Evolutionary conservation across 352 stramenopile species (phyloP), one percentile per base, ranked within the genome.

Genomic region (Phytopythium ostracodes): DNA sequence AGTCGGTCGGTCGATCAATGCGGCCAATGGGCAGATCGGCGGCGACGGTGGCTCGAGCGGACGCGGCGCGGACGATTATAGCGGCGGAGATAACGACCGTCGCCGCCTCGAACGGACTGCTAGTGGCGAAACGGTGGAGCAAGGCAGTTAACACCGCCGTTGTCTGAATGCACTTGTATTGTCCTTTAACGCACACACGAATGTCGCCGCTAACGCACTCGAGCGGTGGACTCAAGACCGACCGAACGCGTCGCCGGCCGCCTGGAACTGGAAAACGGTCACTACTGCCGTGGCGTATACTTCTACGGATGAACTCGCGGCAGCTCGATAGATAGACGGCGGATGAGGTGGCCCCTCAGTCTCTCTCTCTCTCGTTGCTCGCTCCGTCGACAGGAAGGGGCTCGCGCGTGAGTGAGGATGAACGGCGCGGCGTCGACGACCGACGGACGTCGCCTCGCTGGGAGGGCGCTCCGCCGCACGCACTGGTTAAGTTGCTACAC

Each of bases 261-360:
- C 33, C 33, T 14, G 40, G 33, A 4, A 8, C 9, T 17, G 14
- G 40, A n/a, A 20, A 38, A 44, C 17, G 40, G 5, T 44, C 40
- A 44, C 12, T n/a, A 4, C 40, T 44, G 40, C 40, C 40, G 40
- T 44, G 40, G 2, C 40, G 22, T 11, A 11, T 22, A 44, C 40
- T 44, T 22, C 40, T 44, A 44, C 40, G 40, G 40, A 25, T 50
- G 43, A 27, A 14, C 50, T 7, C 50, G 31, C 31, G 25, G 50
- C 50, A 20, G 54, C 54, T 50, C 15, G 35, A 60, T 49, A 49
- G 35, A 60, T 35, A 60, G 36, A 51, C n/a, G 46, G 35, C 46
- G 46, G 4, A 27, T 12, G 22, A 46, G 31, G 31, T 14, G 20
- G 22, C 25, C 24, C 15, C 24, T 35, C 46, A 18, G 14, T 10